A percentile compares a stretch with the other conserved stretches of the same genome.
Conservation (phyloP, 176 grass and related monocot species). For the Juncus inflexus region DNA sequence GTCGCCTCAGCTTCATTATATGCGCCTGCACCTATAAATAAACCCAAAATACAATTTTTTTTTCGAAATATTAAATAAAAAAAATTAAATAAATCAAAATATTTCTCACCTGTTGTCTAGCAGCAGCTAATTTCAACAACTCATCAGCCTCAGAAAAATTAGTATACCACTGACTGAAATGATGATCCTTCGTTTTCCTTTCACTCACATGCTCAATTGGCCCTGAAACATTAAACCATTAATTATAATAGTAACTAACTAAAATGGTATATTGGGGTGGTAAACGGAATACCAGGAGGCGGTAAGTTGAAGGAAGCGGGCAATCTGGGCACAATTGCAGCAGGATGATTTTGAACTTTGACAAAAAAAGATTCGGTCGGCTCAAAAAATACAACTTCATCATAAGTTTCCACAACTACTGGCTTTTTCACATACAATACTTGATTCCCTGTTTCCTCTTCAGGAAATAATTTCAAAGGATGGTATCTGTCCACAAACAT, state of each 20-base stretch:
- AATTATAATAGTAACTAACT: not conserved
- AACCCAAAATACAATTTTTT: conserved; percentile 1
- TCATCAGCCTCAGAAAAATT: conserved; percentile 98
- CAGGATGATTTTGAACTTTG: conserved; percentile 86
- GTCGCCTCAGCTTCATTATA: conserved; percentile 90
- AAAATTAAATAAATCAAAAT: conserved; percentile 4
- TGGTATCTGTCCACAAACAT: conserved; percentile 47
- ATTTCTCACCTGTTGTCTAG: conserved; percentile 73
- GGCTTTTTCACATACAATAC: conserved; percentile 71
- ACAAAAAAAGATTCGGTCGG: conserved; percentile 72
- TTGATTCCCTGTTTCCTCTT: conserved; percentile 51
- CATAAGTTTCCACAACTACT: conserved; percentile 76
- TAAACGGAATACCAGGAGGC: conserved; percentile 44
- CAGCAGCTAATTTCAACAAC: conserved; percentile 82
- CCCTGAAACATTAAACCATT: conserved; percentile 21
- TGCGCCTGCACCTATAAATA: conserved; percentile 70
- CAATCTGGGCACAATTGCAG: conserved; percentile 80
- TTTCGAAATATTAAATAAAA: conserved; percentile 15
- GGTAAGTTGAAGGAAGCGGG: conserved; percentile 70
- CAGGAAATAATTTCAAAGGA: conserved; percentile 78
- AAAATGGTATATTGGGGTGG: not conserved
- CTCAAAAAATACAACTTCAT: conserved; percentile 80
- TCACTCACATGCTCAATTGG: conserved; percentile 50
- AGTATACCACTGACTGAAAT: conserved; percentile 66
- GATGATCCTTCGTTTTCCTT: conserved; percentile 89